These are phyloP conservation scores for Cyberlindnera galapagoensis DNA, from an alignment of 805 yeast species.

Conservation along the genomic window DNA sequence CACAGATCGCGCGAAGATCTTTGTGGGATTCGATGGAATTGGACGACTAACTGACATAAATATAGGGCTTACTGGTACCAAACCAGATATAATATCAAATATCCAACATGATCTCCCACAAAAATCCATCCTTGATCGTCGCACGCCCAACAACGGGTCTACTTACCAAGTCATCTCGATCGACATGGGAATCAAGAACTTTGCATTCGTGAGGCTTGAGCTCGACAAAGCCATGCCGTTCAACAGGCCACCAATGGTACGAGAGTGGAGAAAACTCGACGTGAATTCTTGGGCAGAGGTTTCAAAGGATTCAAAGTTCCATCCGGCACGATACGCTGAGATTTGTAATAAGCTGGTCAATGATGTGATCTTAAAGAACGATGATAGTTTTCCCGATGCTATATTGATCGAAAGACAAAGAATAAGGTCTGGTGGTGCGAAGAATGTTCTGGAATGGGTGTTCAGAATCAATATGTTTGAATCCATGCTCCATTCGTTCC, in stretches of 20 bases:
- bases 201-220: conserved; percentile 25
- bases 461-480: conserved; percentile 50
- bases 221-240: conserved; percentile 19
- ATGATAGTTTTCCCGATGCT: conserved; percentile 28
- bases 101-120: conserved; percentile 4
- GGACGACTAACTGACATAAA: too few relatives aligned
- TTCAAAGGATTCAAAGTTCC: conserved; percentile 8
- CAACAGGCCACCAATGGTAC: conserved; percentile 20
- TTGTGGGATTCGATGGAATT: too few relatives aligned
- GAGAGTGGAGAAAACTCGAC: conserved; percentile 32
- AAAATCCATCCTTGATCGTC: conserved; percentile 7
- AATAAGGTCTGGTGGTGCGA: conserved; percentile 40
- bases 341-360: conserved; percentile 23
- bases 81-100: conserved; percentile 6
- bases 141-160: conserved; percentile 16
- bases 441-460: conserved; percentile 42
- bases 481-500: conserved; percentile 34
- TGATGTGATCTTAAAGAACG: conserved; percentile 18
- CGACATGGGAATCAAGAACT: conserved; percentile 33
- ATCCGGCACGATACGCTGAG: conserved; percentile 21
- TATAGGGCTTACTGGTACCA: too few relatives aligned
- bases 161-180: conserved; percentile 25
- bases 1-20: too few relatives aligned
- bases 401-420: conserved; percentile 53
- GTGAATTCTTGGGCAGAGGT: conserved; percentile 17